Evolutionary conservation across 2,329 filamentous ascomycete genomes (phyloP), one percentile per base, ranked within the genome.

Genomic region (Hysterium pulicare): DNA sequence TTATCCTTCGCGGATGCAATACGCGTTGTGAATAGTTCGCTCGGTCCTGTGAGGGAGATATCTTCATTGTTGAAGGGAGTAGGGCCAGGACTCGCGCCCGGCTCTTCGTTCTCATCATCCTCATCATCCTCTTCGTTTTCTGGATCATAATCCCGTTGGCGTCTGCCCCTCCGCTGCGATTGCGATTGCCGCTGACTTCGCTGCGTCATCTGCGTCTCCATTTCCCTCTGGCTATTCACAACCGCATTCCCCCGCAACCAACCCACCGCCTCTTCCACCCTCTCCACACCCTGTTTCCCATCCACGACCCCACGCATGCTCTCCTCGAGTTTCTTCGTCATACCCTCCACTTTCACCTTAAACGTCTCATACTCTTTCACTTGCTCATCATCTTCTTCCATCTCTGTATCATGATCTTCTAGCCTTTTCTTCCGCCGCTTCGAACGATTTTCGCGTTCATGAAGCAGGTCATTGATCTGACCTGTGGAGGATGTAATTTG

Each of bases 251-350:
- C 45, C 53, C 65, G 50, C 19, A 81, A 54, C 45, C 68, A 66
- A 3, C 58, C 52, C 4, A 83, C 47, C 2, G 69, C 64, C 10
- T 70, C 66, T 22, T 67, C 66, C 33, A 79, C 57, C 4, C 61
- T 56, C 41, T 71, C 61, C 11, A 78, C 58, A 45, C 69, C 72
- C 7, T 72, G 65, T 43, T 75, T 69, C 7, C 71, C 70, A 61
- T 86, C 83, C 45, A 86, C 76, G 37, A 80, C 61, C 10, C 71
- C 67, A 13, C 82, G 72, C 55, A 84, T 74, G 34, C 68, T 71
- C 55, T 74, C 69, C 50, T 86, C 83, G 56, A 84, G 70, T 38
- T 72, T 69, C 21, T 64, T 59, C 1, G 79, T 84, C 51, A 79
- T 66, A 3, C 63, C 59, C 13, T 74, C 66, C 2, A 82, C 77